Evolutionary conservation across 345 rosid species (phyloP), one percentile per base, ranked within the genome.

Genomic region (Isatis tinctoria): DNA sequence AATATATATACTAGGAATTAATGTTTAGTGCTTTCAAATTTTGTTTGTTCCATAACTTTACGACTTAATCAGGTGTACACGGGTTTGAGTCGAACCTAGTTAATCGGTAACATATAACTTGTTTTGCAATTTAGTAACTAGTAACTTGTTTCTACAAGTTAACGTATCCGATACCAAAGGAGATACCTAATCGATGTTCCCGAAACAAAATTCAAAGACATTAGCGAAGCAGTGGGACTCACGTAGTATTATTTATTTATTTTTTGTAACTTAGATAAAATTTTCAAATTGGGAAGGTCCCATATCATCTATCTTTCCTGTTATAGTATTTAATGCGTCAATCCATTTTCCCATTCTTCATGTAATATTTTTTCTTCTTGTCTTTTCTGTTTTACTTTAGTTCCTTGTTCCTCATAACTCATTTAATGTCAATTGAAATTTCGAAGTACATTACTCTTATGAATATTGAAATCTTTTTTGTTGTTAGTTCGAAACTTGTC

Each of bases 251-350:
- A 0, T 32, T 32, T 44, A n/a, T 67, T 26, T 36, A 17, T 59
- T 36, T 18, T 47, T 37, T 47, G 54, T 36, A 66, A 74, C 51
- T 3, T 30, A n/a, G n/a, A n/a, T n/a, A 8, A 10, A 39, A 8
- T 16, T 43, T 51, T 76, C 59, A 75, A 69, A 53, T 69, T 62
- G 8, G 58, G 43, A 48, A 62, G 60, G 65, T 35, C 17, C 70
- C 51, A 69, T 37, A 6, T 6, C 36, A 76, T 66, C 41, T 44
- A 75, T 60, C 41, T 75, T 75, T 75, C 74, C 59, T 69, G 64
- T 41, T 62, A 61, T 62, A 75, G 74, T 52, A 75, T 69, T 75
- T 17, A 69, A 28, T 75, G 67, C 53, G 53, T 27, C 51, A 16
- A 39, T 47, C 44, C 63, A 67, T 36, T 30, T 60, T 9, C 16